Evolutionary conservation across 2,329 filamentous ascomycete species (phyloP).

Genomic region (Aspergillus niger): DNA sequence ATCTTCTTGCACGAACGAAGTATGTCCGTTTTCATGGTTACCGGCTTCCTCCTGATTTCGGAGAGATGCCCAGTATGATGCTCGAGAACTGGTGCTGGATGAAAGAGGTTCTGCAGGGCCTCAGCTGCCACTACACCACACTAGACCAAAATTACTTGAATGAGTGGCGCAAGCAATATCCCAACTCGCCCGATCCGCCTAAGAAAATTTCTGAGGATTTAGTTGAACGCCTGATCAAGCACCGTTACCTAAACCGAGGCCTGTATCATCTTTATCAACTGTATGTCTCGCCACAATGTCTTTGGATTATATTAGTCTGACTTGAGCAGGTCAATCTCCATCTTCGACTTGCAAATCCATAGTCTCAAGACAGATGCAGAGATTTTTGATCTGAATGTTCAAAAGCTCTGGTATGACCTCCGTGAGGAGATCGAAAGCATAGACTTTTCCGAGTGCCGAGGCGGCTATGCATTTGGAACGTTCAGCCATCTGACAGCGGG

Average conservation of each 20-base stretch:
- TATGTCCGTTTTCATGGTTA: background rate
- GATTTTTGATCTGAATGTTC: conserved; percentile 81
- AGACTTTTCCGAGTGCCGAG: conserved; percentile 58
- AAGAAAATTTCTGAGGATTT: background rate
- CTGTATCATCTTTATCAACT: conserved; percentile 2
- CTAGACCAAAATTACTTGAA: background rate
- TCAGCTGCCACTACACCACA: background rate
- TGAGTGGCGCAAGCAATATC: background rate
- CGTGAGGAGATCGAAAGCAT: conserved; percentile 62
- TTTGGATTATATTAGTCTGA: background rate
- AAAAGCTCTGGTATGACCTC: conserved; percentile 67
- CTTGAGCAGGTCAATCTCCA: background rate
- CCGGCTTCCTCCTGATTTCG: background rate
- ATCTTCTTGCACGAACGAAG: background rate
- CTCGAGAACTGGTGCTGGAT: conserved; percentile 1
- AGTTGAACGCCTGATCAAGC: conserved; percentile 60
- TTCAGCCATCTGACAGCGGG: conserved; percentile 67
- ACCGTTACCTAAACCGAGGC: conserved; percentile 60
- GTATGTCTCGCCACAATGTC: background rate
- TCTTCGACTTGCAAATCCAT: background rate
- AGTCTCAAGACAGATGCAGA: conserved; percentile 58
- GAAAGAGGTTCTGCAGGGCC: background rate
- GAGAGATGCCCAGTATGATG: background rate
- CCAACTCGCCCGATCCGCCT: background rate
- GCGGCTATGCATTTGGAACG: conserved; percentile 68